Percentiles rank a stretch among this genome's conserved stretches.
phyloP scores from a whole-genome alignment of 805 yeast species.

The Candida koratica region DNA sequence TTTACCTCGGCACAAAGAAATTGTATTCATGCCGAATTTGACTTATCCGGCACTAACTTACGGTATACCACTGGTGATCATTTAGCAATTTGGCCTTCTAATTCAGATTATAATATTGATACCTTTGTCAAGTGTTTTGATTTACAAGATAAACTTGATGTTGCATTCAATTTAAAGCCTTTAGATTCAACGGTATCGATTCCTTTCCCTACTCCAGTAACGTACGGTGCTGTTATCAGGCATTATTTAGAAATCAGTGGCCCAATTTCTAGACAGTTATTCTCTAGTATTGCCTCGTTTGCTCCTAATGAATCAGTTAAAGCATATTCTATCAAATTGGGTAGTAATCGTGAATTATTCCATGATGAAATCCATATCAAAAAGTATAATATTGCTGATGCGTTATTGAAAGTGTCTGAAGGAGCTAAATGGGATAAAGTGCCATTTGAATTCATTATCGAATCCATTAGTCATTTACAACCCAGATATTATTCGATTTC shows the following conservation, averaged over 20 bases:
- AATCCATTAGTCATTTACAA: slow-evolving; percentile 73
- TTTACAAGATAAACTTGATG: slow-evolving; percentile 47
- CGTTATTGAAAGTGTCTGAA: slow-evolving; percentile 55
- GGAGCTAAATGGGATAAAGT: slow-evolving; percentile 69
- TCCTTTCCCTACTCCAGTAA: slow-evolving; percentile 76
- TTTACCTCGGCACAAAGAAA: slow-evolving; percentile 62
- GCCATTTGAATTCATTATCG: slow-evolving; percentile 83
- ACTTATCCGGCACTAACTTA: slow-evolving; percentile 66
- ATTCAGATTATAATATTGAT: slow-evolving; percentile 70
- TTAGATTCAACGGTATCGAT: slow-evolving; percentile 64
- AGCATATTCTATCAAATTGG: slow-evolving; percentile 46
- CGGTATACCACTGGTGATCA: slow-evolving; percentile 95
- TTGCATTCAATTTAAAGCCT: slow-evolving; percentile 60
- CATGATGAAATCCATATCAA: slow-evolving; percentile 59
- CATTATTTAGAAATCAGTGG: slow-evolving; percentile 90
- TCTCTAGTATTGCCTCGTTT: slow-evolving; percentile 69
- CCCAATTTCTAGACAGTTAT: slow-evolving; percentile 84
- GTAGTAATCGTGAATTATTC: slow-evolving; percentile 66
- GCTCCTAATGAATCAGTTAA: slow-evolving; percentile 68
- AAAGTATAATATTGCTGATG: slow-evolving; percentile 72
- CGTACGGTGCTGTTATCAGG: slow-evolving; percentile 82
- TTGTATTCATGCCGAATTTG: slow-evolving; percentile 90
- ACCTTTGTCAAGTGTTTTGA: slow-evolving; percentile 62
- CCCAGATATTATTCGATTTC: slow-evolving; percentile 97
- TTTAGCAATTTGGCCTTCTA: slow-evolving; percentile 91